phyloP scores from a whole-genome alignment of 352 stramenopile species.

The Pythium apleroticum region DNA sequence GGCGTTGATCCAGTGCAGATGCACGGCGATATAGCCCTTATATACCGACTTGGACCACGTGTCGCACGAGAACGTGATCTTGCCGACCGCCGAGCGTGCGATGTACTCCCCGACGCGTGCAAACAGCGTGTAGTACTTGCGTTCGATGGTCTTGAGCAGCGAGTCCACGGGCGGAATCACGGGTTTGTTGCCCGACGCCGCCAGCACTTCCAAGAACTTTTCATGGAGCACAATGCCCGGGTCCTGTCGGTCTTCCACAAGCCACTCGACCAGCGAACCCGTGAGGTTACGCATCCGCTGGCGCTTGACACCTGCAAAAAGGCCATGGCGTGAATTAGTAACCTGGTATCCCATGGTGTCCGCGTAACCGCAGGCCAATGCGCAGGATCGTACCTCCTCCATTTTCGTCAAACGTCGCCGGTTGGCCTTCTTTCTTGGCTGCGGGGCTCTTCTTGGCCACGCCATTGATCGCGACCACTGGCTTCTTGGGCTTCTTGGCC shows the following conservation, averaged over 20 bases:
- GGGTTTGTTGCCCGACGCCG: constrained; percentile 46
- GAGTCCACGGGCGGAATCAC: constrained; percentile 49
- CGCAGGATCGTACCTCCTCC: constrained; percentile 40
- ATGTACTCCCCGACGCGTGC: constrained; percentile 73
- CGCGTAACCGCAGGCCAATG: background rate
- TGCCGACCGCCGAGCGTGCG: constrained; percentile 62
- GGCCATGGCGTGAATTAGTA: background rate
- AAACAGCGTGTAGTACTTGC: constrained; percentile 75
- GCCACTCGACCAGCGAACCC: constrained; percentile 65
- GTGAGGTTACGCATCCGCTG: constrained; percentile 66
- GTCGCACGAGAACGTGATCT: constrained; percentile 78
- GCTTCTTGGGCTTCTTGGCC: constrained; percentile 59
- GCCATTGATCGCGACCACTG: constrained; percentile 24
- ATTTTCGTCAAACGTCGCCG: constrained; percentile 55
- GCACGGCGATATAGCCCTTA: constrained; percentile 75
- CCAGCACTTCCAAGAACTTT: constrained; percentile 69
- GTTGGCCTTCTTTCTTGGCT: constrained; percentile 46
- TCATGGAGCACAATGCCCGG: constrained; percentile 61
- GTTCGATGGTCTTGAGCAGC: constrained; percentile 68
- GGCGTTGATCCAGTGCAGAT: constrained; percentile 83
- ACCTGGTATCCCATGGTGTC: too few relatives aligned
- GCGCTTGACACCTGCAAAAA: constrained; percentile 51
- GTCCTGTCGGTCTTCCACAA: constrained; percentile 74
- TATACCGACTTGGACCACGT: constrained; percentile 70
- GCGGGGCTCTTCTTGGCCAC: constrained; percentile 43